Evolutionary conservation across 2,329 filamentous ascomycete genomes (phyloP).

Genomic region (Colletotrichum plurivorum): DNA sequence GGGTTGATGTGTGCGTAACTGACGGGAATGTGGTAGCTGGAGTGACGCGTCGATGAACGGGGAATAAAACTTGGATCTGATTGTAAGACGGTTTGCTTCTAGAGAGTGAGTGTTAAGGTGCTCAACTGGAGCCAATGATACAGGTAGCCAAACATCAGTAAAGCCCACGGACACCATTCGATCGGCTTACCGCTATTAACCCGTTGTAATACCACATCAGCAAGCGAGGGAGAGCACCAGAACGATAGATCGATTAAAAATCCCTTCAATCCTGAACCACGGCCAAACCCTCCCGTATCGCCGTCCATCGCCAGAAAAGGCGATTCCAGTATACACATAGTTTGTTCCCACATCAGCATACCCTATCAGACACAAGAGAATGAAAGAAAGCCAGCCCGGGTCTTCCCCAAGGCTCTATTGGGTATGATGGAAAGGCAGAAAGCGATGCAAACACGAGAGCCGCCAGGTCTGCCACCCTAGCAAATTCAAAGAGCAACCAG

Average conservation of each 20-base stretch:
- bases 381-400: slow-evolving; percentile 39
- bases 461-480: slow-evolving; percentile 27
- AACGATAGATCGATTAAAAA: slow-evolving; percentile 33
- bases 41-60: background rate
- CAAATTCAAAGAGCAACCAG: slow-evolving; percentile 24
- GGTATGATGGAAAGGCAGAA: slow-evolving; percentile 41
- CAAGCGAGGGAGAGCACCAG: slow-evolving; percentile 13
- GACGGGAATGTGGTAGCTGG: background rate
- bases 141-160: background rate
- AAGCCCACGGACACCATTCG: background rate
- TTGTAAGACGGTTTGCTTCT: too few relatives aligned
- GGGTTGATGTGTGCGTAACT: background rate
- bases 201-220: background rate
- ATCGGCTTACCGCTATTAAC: background rate
- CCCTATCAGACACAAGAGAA: slow-evolving; percentile 30
- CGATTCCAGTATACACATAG: slow-evolving; percentile 37
- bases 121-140: too few relatives aligned
- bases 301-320: slow-evolving; percentile 8
- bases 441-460: slow-evolving; percentile 35
- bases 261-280: slow-evolving; percentile 26
- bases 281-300: background rate
- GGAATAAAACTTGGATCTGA: too few relatives aligned
- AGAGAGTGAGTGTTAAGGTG: too few relatives aligned
- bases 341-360: slow-evolving; percentile 34
- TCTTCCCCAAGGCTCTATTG: slow-evolving; percentile 36